Conservation (phyloP, 345 rosid species). For the Eucalyptus erythrocorys region DNA sequence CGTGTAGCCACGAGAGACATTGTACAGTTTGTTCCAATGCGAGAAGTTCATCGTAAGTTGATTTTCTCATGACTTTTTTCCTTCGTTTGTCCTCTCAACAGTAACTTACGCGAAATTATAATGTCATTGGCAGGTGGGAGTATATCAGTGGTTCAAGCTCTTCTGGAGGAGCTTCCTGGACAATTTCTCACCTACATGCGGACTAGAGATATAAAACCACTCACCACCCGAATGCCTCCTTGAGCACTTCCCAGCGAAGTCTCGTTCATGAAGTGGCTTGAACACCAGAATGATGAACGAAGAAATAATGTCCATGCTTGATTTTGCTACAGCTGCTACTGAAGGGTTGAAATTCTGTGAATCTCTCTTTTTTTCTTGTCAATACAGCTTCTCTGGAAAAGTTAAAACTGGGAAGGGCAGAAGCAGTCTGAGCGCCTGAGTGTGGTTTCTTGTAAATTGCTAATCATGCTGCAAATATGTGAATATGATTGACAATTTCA, state of each 20-base stretch:
- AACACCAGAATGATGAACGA: neutral
- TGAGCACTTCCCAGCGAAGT: fast-evolving
- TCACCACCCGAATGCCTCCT: neutral
- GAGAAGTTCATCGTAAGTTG: constrained; percentile 56
- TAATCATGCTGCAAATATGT: neutral
- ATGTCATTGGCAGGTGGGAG: constrained; percentile 32
- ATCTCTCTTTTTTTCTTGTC: neutral
- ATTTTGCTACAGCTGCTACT: neutral
- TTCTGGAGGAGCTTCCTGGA: constrained; percentile 76
- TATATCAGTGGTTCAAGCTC: constrained; percentile 62
- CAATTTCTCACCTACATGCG: constrained; percentile 73
- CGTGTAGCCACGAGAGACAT: constrained; percentile 79
- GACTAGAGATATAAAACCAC: constrained; percentile 43
- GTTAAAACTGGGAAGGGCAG: neutral
- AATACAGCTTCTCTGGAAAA: neutral
- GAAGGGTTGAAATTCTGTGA: neutral
- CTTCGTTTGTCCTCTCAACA: neutral
- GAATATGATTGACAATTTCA: neutral
- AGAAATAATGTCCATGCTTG: neutral
- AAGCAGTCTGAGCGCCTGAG: neutral
- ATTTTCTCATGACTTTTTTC: neutral
- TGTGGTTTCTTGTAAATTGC: neutral
- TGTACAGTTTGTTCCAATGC: constrained; percentile 84
- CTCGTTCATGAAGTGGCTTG: fast-evolving
- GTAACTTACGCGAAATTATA: neutral